Base-by-base conservation (phyloP, 306 rosid species). In the Spatholobus suberectus region DNA sequence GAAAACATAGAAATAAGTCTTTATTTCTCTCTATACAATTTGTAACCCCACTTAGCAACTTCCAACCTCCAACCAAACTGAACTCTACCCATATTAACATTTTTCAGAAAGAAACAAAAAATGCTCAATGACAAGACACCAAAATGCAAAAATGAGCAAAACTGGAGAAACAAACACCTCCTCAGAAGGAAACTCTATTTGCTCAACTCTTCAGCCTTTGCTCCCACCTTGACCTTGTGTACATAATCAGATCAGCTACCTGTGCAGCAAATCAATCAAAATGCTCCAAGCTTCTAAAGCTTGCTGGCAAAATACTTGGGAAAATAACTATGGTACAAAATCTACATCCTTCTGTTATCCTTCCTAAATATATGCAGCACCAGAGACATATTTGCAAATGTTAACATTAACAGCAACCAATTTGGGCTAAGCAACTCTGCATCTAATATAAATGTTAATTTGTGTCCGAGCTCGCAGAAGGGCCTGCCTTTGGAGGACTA, bases 301-400 rank as follows among this genome's bases (percentile, higher is more conserved):
- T 61, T 85, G 70, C 76, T 78, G 71, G 84, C 85, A 86, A 83
- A 84, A 77, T 84, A 85, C 79, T 63, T 65, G 44, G 29, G 86
- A 79, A 70, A 77, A 78, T 46, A 67, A 70, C 86, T 87, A 82
- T 71, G 57, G 76, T 78, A 90, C 90, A 89, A 86, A 87, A 76
- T 85, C 85, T 84, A 69, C 92, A 83, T 27, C 82, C 82, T 58
- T 72, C 77, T 76, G 82, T 78, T 59, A 73, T 43, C 75, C 82
- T 72, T 81, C 90, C 91, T 90, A 86, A 62, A 69, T 88, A 81
- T 86, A 59, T 87, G 85, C 91, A 89, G 85, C 89, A 80, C 73
- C 83, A 76, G 84, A 76, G 75, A 70, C 35, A 26, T 70, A 43
- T 76, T 81, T 71, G 88, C 87, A 84, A 79, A 70, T 20, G 83